Percentiles rank a stretch among this genome's conserved stretches.
Evolutionary conservation across 2,329 filamentous ascomycete species (phyloP).

Genomic region (Colletotrichum eleusines): DNA sequence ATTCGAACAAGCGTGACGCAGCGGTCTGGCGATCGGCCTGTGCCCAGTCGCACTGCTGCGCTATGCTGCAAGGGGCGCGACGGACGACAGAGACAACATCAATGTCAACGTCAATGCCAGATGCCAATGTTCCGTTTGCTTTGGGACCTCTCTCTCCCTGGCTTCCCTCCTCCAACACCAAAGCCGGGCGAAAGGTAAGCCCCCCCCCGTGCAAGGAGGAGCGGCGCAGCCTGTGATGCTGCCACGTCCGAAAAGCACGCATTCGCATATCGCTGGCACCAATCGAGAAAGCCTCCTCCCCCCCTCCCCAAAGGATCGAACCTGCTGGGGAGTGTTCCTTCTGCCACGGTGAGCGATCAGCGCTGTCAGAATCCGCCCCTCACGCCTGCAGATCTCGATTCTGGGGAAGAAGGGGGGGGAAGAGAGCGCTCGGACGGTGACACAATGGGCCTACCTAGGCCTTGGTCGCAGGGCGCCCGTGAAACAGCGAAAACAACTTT

Average conservation of each 20-base stretch:
- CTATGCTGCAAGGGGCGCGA: constrained; percentile 1
- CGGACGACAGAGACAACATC: not conserved
- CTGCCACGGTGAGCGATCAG: not conserved
- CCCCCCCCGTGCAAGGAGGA: not conserved
- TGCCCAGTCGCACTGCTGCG: not conserved
- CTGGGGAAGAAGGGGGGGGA: too few relatives aligned
- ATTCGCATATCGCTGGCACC: too few relatives aligned
- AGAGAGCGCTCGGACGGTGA: not conserved
- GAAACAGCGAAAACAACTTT: not conserved
- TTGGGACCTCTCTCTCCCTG: not conserved
- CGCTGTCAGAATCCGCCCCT: not conserved
- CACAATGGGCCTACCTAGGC: too few relatives aligned
- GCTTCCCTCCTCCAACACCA: not conserved
- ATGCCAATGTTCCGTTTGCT: not conserved
- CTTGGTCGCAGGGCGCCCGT: not conserved
- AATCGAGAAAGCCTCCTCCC: not conserved
- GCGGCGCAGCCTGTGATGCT: not conserved
- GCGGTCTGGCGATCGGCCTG: not conserved
- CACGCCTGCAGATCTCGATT: constrained; percentile 2
- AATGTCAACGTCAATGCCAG: not conserved
- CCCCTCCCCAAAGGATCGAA: too few relatives aligned
- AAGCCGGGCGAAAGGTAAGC: constrained; percentile 6
- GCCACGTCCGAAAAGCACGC: not conserved
- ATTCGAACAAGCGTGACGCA: not conserved
- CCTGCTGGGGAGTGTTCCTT: not conserved